Conservation (phyloP, 1,284 basidiomycete species). For the Microbotryomycetes sp. region DNA sequence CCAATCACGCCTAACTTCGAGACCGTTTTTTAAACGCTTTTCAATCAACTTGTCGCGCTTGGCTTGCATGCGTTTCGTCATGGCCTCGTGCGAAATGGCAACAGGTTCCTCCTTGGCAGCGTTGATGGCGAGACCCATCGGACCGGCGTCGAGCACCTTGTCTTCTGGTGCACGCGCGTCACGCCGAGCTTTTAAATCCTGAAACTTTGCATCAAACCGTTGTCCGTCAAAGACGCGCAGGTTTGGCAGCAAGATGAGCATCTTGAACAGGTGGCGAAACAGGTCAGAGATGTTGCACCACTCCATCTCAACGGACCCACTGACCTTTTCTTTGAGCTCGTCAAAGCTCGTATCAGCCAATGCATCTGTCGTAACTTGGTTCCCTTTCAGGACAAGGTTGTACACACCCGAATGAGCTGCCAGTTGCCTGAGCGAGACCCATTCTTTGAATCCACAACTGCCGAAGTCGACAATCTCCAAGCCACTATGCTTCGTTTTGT, state of each 20-base stretch:
- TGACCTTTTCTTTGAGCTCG: constrained; percentile 20
- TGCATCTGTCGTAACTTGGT: constrained; percentile 25
- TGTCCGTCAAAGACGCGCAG: constrained; percentile 28
- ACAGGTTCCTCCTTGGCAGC: constrained; percentile 11
- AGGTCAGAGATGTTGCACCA: background rate
- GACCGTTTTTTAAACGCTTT: background rate
- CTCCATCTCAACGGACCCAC: background rate
- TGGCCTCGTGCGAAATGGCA: background rate
- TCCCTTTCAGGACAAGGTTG: constrained; percentile 29
- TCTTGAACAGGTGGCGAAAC: background rate
- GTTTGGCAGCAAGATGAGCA: constrained; percentile 25
- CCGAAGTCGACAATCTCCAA: constrained; percentile 28
- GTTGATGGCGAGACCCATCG: constrained; percentile 25
- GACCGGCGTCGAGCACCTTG: constrained; percentile 26
- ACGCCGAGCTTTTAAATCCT: constrained; percentile 22
- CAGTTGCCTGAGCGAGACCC: constrained; percentile 22
- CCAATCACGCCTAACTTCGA: background rate
- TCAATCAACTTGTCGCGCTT: background rate
- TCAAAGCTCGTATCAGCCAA: constrained; percentile 11
- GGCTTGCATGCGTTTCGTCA: constrained; percentile 13
- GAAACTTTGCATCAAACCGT: constrained; percentile 29
- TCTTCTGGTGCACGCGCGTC: constrained; percentile 17
- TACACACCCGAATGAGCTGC: constrained; percentile 17
- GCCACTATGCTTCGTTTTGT: background rate
- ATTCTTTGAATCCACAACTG: constrained; percentile 29